phyloP scores from a whole-genome alignment of 495 filamentous ascomycete species.

The Aspergillus funiculosus region DNA sequence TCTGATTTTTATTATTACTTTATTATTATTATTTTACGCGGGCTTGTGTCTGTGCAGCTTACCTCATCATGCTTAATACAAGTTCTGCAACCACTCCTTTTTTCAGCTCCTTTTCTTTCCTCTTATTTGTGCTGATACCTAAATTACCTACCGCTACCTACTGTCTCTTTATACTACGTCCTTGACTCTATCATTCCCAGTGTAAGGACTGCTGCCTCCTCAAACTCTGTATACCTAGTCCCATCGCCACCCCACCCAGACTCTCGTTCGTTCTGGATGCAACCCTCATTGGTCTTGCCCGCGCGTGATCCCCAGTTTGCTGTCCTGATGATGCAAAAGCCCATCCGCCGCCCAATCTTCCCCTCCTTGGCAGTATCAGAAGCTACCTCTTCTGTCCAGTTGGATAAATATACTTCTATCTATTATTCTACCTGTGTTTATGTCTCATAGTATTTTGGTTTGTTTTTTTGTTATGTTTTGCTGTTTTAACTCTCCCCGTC shows the following conservation, averaged over 20 bases:
- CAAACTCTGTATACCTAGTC: too few species aligned
- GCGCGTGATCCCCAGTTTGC: slow-evolving; percentile 17
- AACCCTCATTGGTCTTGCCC: slow-evolving; percentile 16
- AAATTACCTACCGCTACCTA: not conserved
- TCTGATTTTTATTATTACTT: too few species aligned
- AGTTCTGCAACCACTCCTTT: too few species aligned
- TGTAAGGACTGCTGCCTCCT: too few species aligned
- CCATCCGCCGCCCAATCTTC: not conserved
- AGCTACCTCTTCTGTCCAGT: too few species aligned
- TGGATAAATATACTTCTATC: too few species aligned
- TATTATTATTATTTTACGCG: too few species aligned
- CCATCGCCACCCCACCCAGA: slow-evolving; percentile 17
- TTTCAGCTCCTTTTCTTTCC: not conserved
- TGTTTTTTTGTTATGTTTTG: slow-evolving; percentile 3
- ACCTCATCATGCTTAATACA: too few species aligned
- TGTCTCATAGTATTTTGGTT: slow-evolving; percentile 6
- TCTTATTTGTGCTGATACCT: not conserved
- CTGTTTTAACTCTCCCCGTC: slow-evolving; percentile 6
- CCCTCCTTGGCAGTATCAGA: not conserved
- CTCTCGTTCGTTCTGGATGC: slow-evolving; percentile 4
- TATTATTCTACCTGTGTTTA: not conserved
- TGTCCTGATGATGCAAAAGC: slow-evolving; percentile 16
- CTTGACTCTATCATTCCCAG: not conserved
- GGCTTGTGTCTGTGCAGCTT: too few species aligned
- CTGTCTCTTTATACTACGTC: too few species aligned